Conservation (phyloP, 2,329 filamentous ascomycete genomes). For the Alternaria sp. region DNA sequence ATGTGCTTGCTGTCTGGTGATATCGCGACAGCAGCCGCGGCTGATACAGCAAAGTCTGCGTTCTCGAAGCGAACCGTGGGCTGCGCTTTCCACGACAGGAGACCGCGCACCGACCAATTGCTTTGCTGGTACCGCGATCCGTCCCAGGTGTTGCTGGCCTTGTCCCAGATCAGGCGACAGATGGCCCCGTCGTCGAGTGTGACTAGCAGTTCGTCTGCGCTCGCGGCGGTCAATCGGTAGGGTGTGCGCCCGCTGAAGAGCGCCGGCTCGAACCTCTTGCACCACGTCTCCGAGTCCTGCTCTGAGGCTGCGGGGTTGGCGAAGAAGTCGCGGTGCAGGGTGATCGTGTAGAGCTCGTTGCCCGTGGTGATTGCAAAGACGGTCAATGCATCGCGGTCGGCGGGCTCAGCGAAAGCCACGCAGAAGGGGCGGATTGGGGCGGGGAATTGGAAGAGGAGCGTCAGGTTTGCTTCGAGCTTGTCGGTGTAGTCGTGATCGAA, state of each 20-base stretch:
- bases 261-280: conserved; percentile 75
- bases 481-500: conserved; percentile 71
- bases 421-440: conserved; percentile 76
- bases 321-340: conserved; percentile 83
- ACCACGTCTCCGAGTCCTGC: conserved; percentile 75
- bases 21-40: conserved; percentile 65
- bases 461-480: conserved; percentile 71
- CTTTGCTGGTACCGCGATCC: conserved; percentile 77
- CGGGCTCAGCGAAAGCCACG: conserved; percentile 80
- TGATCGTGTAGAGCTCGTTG: conserved; percentile 83
- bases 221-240: conserved; percentile 79
- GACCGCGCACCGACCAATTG: conserved; percentile 67
- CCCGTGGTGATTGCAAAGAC: conserved; percentile 79
- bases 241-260: conserved; percentile 78
- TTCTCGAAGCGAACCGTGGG: conserved; percentile 70
- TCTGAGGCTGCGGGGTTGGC: conserved; percentile 72
- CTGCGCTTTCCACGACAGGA: conserved; percentile 70
- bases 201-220: conserved; percentile 75
- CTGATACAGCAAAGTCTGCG: conserved; percentile 65
- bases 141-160: conserved; percentile 61
- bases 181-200: conserved; percentile 81
- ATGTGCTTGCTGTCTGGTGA: conserved; percentile 60
- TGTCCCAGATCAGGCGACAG: conserved; percentile 62
- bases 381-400: conserved; percentile 77
- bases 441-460: conserved; percentile 79